Percentiles rank a stretch among this genome's conserved stretches.
phyloP scores from a whole-genome alignment of 2,329 filamentous ascomycete species.

The Botrytis paeoniae region DNA sequence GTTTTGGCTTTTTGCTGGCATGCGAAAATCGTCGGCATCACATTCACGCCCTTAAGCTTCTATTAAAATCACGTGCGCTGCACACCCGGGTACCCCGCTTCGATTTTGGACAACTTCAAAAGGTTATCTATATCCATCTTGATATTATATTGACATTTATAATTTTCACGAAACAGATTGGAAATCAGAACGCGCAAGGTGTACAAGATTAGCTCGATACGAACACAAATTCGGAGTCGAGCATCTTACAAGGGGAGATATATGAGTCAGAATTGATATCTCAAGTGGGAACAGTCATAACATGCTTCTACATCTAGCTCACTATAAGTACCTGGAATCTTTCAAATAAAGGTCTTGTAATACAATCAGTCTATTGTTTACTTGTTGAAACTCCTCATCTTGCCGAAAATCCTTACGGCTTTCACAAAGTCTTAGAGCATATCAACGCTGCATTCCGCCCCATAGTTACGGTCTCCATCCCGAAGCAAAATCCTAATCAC shows the following conservation, averaged over 20 bases:
- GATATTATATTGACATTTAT: not conserved
- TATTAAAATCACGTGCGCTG: not conserved
- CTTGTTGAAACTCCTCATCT: not conserved
- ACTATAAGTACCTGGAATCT: not conserved
- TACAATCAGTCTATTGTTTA: not conserved
- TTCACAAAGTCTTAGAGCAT: not conserved
- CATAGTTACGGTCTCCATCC: not conserved
- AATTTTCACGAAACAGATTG: not conserved
- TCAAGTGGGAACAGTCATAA: not conserved
- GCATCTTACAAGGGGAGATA: not conserved
- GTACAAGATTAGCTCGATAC: not conserved
- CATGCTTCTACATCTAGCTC: not conserved
- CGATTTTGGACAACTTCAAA: not conserved
- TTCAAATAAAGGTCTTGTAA: not conserved
- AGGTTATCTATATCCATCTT: not conserved
- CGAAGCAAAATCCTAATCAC: too few relatives aligned
- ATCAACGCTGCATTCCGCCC: not conserved
- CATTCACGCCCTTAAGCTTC: not conserved
- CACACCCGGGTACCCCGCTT: not conserved
- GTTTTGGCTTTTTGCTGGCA: not conserved
- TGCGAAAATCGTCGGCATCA: not conserved
- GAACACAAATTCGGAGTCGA: not conserved
- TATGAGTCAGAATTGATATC: constrained; percentile 7
- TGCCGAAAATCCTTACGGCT: not conserved
- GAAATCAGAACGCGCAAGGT: not conserved